phyloP scores from a whole-genome alignment of 495 filamentous ascomycete species.

The Usnea hakonensis region DNA sequence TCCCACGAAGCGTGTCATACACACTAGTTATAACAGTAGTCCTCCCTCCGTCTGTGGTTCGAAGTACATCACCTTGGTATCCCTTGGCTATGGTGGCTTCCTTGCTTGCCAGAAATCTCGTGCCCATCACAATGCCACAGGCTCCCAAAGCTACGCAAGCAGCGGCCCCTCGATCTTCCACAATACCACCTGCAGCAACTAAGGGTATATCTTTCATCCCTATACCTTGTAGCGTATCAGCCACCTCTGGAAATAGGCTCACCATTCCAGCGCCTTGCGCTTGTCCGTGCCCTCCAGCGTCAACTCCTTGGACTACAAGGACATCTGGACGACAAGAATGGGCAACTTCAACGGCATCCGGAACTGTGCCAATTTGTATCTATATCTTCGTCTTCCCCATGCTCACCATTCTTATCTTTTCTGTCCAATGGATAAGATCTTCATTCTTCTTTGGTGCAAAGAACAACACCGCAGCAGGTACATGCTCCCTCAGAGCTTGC shows the following conservation, averaged over 20 bases:
- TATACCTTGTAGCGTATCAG: conserved; percentile 40
- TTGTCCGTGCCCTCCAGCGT: conserved; percentile 71
- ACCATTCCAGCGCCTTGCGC: conserved; percentile 47
- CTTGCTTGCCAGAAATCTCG: conserved; percentile 52
- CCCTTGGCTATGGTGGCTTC: conserved; percentile 53
- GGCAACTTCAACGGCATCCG: conserved; percentile 43
- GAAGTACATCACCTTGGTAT: conserved; percentile 50
- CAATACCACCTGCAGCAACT: conserved; percentile 63
- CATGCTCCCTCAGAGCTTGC: conserved; percentile 35
- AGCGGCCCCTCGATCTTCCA: conserved; percentile 52
- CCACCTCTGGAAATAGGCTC: conserved; percentile 47
- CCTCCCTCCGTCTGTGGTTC: conserved; percentile 54
- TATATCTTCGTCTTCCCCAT: conserved; percentile 47
- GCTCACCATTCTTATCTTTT: conserved; percentile 33
- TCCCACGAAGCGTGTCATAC: conserved; percentile 60
- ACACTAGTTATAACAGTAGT: conserved; percentile 55
- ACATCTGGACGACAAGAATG: conserved; percentile 45
- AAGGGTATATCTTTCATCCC: conserved; percentile 36
- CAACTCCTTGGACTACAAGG: conserved; percentile 61
- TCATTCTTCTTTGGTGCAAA: conserved; percentile 47
- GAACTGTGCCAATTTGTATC: conserved; percentile 61
- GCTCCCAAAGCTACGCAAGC: conserved; percentile 59
- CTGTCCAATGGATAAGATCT: conserved; percentile 47
- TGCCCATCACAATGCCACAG: conserved; percentile 58
- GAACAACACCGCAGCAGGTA: conserved; percentile 59